Evolutionary conservation across 306 rosid species (phyloP).

Genomic region (Quercus berberidifolia): DNA sequence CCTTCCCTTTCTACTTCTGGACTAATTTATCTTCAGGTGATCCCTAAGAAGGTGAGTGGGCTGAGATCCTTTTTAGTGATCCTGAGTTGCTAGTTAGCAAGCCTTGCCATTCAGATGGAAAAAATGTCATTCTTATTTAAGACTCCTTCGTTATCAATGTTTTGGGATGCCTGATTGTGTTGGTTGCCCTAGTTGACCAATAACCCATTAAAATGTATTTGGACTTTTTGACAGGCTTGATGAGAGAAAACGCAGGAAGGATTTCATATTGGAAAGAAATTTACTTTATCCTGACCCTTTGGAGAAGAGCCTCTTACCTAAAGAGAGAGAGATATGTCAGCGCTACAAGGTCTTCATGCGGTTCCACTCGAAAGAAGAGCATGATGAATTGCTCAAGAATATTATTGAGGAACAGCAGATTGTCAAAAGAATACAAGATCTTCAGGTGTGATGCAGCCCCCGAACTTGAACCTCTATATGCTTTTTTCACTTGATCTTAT

Average conservation of each 20-base stretch:
- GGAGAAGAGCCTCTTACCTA: slow-evolving; percentile 62
- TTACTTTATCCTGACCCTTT: slow-evolving; percentile 70
- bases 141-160: no score
- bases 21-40: no score
- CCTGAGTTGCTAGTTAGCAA: no score
- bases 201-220: neutral
- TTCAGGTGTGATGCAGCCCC: slow-evolving; percentile 49
- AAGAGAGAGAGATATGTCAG: slow-evolving; percentile 63
- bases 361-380: slow-evolving; percentile 77
- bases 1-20: no score
- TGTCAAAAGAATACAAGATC: slow-evolving; percentile 68
- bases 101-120: no score
- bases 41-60: no score
- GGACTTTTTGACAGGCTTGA: slow-evolving; percentile 70
- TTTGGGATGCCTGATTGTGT: no score
- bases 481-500: slow-evolving; percentile 1
- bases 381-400: slow-evolving; percentile 53
- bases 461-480: neutral
- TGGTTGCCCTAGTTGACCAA: neutral
- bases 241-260: slow-evolving; percentile 80
- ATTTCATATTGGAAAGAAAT: slow-evolving; percentile 70
- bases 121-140: no score
- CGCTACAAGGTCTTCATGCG: slow-evolving; percentile 70
- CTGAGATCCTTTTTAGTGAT: no score
- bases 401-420: slow-evolving; percentile 71